Evolutionary conservation across 768 basidiomycete species (phyloP).

Genomic region (Phlebiopsis flavidoalba): DNA sequence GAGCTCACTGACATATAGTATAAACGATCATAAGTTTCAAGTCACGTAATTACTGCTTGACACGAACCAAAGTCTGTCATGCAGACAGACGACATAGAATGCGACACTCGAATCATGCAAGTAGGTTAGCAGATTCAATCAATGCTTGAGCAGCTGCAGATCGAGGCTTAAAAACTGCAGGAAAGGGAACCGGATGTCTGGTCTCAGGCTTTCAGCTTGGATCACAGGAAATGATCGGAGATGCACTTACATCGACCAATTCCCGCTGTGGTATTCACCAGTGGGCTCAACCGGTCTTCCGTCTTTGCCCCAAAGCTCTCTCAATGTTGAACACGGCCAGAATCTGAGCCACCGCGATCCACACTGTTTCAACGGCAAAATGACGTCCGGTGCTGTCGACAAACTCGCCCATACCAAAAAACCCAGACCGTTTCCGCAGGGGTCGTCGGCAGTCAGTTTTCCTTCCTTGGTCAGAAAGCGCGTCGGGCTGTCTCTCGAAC

Average conservation of each 20-base stretch:
- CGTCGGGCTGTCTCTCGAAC: conserved; percentile 35
- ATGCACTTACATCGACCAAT: neutral
- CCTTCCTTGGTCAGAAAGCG: conserved; percentile 19
- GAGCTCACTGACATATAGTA: too few relatives aligned
- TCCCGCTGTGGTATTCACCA: neutral
- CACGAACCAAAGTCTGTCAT: too few relatives aligned
- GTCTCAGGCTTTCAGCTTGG: too few relatives aligned
- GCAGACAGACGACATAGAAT: too few relatives aligned
- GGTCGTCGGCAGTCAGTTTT: neutral
- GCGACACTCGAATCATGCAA: too few relatives aligned
- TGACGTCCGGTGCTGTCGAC: conserved; percentile 14
- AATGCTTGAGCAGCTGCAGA: neutral
- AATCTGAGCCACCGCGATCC: conserved; percentile 13
- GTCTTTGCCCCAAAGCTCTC: conserved; percentile 11
- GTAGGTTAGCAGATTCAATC: too few relatives aligned
- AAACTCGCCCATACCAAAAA: conserved; percentile 8
- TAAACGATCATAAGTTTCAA: too few relatives aligned
- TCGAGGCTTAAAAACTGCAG: neutral
- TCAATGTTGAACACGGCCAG: conserved; percentile 13
- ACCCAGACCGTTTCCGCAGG: neutral
- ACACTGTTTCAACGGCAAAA: conserved; percentile 14
- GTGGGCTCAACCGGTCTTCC: conserved; percentile 4
- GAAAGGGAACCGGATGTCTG: neutral
- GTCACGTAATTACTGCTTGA: too few relatives aligned
- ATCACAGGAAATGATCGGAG: neutral